Percentiles rank a stretch among this genome's conserved stretches.
Evolutionary conservation across 306 rosid genomes (phyloP).

Genomic region (Prunus mira): DNA sequence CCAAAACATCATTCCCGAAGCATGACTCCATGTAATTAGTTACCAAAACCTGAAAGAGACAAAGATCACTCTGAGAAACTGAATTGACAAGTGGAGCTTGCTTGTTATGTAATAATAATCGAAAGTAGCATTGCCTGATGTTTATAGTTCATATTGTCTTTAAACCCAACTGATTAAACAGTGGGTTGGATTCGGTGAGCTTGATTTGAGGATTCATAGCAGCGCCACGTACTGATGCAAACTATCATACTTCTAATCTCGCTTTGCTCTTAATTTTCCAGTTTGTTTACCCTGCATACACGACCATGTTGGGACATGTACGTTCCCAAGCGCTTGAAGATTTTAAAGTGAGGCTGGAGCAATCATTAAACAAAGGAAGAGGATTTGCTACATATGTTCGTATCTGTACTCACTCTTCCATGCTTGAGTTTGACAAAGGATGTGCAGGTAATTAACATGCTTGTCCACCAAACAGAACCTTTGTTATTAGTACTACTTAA

Average conservation of each 20-base stretch:
- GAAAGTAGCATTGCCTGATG: neutral
- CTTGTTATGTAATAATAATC: no score
- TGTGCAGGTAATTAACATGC: constrained; percentile 15
- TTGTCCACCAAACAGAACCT: no score
- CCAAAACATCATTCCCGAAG: neutral
- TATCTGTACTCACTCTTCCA: constrained; percentile 33
- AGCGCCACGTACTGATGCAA: neutral
- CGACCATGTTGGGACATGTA: constrained; percentile 63
- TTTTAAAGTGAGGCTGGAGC: constrained; percentile 47
- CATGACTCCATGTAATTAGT: neutral
- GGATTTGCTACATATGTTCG: constrained; percentile 59
- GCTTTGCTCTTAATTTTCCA: constrained; percentile 34
- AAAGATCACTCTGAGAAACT: no score
- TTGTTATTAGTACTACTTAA: no score
- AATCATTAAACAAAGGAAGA: constrained; percentile 55
- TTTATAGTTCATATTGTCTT: neutral
- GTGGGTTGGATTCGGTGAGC: neutral
- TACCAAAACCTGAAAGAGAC: neutral
- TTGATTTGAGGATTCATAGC: neutral
- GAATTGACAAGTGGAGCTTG: neutral
- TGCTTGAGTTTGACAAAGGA: constrained; percentile 56
- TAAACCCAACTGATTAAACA: neutral
- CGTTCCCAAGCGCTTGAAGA: constrained; percentile 47
- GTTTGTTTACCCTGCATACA: constrained; percentile 67
- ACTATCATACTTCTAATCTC: neutral